Percentiles rank a stretch among this genome's conserved stretches.
phyloP scores from a whole-genome alignment of 2,329 filamentous ascomycete genomes.

The Uncinocarpus reesii region DNA sequence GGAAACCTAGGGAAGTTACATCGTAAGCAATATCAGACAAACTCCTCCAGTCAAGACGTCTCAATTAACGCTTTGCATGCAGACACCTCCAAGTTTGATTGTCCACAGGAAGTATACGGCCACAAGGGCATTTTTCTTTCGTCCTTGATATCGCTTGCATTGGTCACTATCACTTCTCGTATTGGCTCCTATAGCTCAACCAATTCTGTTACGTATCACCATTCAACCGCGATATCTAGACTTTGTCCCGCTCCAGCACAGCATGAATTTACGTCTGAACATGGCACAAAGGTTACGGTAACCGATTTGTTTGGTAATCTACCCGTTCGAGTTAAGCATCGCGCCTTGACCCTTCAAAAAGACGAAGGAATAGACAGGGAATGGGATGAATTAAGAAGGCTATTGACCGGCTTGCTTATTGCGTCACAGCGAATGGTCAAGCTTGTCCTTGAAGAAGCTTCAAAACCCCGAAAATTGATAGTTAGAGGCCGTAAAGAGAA shows the following conservation, averaged over 20 bases:
- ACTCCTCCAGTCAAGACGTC: constrained; percentile 8
- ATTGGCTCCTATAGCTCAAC: constrained; percentile 42
- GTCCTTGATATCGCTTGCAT: constrained; percentile 62
- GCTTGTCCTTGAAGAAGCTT: constrained; percentile 49
- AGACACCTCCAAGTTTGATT: constrained; percentile 70
- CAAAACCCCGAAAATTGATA: constrained; percentile 31
- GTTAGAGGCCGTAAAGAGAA: constrained; percentile 19
- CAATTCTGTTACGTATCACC: constrained; percentile 59
- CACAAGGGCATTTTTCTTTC: constrained; percentile 64
- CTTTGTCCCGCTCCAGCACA: constrained; percentile 51
- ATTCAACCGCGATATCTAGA: constrained; percentile 55
- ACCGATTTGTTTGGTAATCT: constrained; percentile 79
- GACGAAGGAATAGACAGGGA: constrained; percentile 48
- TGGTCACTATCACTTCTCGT: constrained; percentile 66
- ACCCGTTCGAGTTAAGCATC: constrained; percentile 79
- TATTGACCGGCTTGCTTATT: constrained; percentile 56
- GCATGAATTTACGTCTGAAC: constrained; percentile 46
- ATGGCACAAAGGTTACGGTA: constrained; percentile 68
- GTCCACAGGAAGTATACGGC: constrained; percentile 47
- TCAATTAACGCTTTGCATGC: constrained; percentile 11
- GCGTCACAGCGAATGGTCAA: constrained; percentile 52
- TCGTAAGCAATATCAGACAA: constrained; percentile 43
- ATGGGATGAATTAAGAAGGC: constrained; percentile 54
- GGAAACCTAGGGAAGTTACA: constrained; percentile 66
- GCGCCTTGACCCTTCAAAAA: constrained; percentile 47